These are phyloP conservation scores for Candida ovalis DNA, from an alignment of 805 yeast species.

Conservation along the genomic window DNA sequence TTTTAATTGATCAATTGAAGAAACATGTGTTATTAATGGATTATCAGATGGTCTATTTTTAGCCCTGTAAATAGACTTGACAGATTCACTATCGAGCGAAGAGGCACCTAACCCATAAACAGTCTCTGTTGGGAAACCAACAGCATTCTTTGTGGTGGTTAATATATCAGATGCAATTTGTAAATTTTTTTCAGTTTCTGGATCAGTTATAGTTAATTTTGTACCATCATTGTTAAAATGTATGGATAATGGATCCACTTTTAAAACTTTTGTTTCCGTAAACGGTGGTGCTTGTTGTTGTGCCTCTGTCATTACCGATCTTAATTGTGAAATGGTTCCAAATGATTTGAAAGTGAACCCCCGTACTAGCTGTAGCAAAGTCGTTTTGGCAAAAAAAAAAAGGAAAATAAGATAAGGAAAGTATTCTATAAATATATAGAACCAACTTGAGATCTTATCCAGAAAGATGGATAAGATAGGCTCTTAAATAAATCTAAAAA, in stretches of 20 bases:
- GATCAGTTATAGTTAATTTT: constrained; percentile 40
- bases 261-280: constrained; percentile 41
- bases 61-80: constrained; percentile 73
- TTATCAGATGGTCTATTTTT: constrained; percentile 95
- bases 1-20: constrained; percentile 69
- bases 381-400: no score
- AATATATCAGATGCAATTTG: constrained; percentile 57
- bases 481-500: no score
- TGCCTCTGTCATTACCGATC: not conserved
- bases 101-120: constrained; percentile 96
- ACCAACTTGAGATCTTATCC: no score
- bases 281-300: not conserved
- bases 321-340: not conserved
- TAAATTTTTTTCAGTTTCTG: constrained; percentile 48
- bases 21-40: constrained; percentile 87
- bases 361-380: not conserved
- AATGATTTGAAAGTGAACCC: not conserved
- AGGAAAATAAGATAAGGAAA: not conserved
- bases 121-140: constrained; percentile 96
- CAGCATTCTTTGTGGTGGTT: constrained; percentile 49
- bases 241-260: constrained; percentile 53
- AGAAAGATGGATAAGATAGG: no score
- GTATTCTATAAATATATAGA: no score
- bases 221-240: constrained; percentile 40
- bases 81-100: constrained; percentile 69